Percentiles rank a stretch among this genome's conserved stretches.
phyloP scores from a whole-genome alignment of 148 eudicot species.

The Camellia sinensis region DNA sequence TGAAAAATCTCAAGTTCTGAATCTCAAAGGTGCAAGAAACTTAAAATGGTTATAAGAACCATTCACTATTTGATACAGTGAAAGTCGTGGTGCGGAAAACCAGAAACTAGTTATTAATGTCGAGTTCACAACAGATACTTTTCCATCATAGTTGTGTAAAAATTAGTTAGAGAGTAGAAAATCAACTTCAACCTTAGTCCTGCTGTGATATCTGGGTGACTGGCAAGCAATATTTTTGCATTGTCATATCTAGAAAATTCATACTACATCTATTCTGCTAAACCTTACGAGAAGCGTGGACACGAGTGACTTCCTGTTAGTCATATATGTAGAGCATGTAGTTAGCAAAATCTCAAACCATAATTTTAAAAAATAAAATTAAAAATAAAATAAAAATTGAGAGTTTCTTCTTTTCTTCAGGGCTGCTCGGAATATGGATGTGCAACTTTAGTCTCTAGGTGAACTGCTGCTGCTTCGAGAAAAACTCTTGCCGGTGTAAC shows the following conservation, averaged over 20 bases:
- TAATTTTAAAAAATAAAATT: neutral
- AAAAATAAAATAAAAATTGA: neutral
- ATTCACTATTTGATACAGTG: too few relatives aligned
- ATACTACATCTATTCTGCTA: neutral
- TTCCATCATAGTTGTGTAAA: neutral
- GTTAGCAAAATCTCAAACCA: constrained; percentile 7
- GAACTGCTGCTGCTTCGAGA: constrained; percentile 21
- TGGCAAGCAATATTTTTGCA: neutral
- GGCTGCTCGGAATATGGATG: neutral
- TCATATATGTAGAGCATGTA: neutral
- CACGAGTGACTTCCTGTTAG: neutral
- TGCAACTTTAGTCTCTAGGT: constrained; percentile 19
- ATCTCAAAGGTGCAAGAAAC: too few relatives aligned
- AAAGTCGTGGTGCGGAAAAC: too few relatives aligned
- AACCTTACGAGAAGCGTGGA: neutral
- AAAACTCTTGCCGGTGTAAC: constrained; percentile 18
- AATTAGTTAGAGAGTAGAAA: neutral
- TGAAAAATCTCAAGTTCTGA: too few relatives aligned
- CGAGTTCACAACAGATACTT: neutral
- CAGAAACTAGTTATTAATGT: too few relatives aligned
- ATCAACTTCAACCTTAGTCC: neutral
- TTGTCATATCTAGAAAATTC: neutral
- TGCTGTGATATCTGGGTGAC: neutral
- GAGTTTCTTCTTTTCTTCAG: neutral
- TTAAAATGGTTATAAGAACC: too few relatives aligned